Conservation (phyloP, 768 basidiomycete species). For the Leccinum rimulosum region DNA sequence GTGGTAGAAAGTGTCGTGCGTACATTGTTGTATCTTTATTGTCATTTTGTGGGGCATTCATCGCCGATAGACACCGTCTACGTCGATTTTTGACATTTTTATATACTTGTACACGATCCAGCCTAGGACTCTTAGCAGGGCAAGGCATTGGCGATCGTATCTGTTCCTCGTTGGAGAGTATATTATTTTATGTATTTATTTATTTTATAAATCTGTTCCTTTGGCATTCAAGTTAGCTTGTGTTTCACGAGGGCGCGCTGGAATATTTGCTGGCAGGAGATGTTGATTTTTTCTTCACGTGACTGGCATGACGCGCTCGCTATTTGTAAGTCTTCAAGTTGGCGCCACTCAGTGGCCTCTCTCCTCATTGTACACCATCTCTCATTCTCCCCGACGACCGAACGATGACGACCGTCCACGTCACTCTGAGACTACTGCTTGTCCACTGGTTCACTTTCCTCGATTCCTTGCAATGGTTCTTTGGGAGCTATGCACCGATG, state of each 20-base stretch:
- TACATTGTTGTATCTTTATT: neutral
- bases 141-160: too few species aligned
- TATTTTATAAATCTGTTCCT: neutral
- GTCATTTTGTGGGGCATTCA: neutral
- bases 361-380: neutral
- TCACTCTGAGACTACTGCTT: constrained; percentile 9
- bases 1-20: neutral
- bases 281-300: constrained; percentile 22
- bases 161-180: neutral
- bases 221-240: neutral
- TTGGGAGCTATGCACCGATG: constrained; percentile 9
- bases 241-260: neutral
- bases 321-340: neutral
- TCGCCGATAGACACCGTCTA: neutral
- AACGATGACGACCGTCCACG: constrained; percentile 2
- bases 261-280: neutral
- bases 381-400: neutral
- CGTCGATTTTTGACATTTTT: neutral
- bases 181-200: neutral
- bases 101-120: neutral
- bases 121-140: too few species aligned
- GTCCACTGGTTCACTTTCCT: constrained; percentile 16
- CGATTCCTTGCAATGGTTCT: constrained; percentile 8
- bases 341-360: neutral
- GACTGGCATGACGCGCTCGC: constrained; percentile 14